Evolutionary conservation across 768 basidiomycete genomes (phyloP).

Genomic region (Mycena galopus): DNA sequence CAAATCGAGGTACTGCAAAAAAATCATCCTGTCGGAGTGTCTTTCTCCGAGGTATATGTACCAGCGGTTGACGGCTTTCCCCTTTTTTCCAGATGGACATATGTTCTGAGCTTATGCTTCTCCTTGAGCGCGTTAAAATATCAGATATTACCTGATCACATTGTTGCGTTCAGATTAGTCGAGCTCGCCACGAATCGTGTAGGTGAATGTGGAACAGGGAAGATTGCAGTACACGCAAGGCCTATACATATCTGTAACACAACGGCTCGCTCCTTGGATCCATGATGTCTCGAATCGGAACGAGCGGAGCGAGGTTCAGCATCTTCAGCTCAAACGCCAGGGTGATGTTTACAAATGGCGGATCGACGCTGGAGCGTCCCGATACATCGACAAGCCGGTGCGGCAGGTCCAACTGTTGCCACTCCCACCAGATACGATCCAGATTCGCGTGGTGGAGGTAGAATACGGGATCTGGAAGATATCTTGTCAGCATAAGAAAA

Average conservation of each 20-base stretch:
- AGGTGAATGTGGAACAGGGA: no score
- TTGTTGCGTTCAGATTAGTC: no score
- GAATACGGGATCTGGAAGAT: conserved; percentile 39
- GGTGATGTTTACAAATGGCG: conserved; percentile 34
- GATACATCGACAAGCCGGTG: conserved; percentile 38
- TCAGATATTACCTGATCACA: no score
- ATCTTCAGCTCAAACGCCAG: conserved; percentile 31
- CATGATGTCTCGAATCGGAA: conserved; percentile 32
- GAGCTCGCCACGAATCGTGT: no score
- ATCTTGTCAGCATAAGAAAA: neutral
- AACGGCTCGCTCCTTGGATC: conserved; percentile 16
- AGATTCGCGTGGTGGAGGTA: conserved; percentile 44
- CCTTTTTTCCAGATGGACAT: no score
- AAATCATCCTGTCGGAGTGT: no score
- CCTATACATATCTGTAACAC: conserved; percentile 31
- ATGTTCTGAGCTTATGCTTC: no score
- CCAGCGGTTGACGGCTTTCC: no score
- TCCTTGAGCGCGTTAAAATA: no score
- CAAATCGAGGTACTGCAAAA: no score
- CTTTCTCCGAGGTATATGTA: no score
- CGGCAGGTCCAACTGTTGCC: conserved; percentile 37
- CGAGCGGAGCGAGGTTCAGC: conserved; percentile 27
- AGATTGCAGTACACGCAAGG: no score
- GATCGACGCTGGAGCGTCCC: conserved; percentile 30
- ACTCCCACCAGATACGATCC: conserved; percentile 41